Base-by-base conservation (phyloP, 176 grass and related monocot genomes). In the Pontederia crassipes region DNA sequence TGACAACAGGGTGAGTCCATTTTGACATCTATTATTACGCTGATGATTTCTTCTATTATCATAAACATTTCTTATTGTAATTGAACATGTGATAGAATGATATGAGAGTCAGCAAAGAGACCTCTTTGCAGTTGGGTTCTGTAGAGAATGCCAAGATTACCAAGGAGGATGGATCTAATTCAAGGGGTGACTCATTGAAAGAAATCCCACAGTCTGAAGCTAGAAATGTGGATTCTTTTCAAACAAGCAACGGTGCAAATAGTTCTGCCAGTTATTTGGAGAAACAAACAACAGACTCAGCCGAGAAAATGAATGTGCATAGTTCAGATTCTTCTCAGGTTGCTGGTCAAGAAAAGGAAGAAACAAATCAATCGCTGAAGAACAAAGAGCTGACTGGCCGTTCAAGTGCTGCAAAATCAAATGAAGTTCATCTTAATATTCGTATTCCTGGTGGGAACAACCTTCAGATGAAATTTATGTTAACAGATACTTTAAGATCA, bases 391-490 rank as follows among this genome's bases (percentile, higher is more conserved):
- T n/a, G 40, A 72, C 27, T 54, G 26, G 4, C 46, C 0, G 35
- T 49, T 62, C 58, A 49, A 65, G 49, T 75, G 50, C 60, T 82
- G 64, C 74, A 55, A 92, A 75, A 49, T 87, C 68, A 64, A 69
- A 83, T 68, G 79, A 92, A 58, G 71, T 92, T 66, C 73, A 88
- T 59, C 71, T 98, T 65, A 87, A 76, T 45, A 81, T 98, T 75
- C 87, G 79, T 17, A 88, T 92, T 68, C 87, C 84, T 57, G 78
- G 70, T 81, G 93, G 93, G 66, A 79, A 58, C 75, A 92, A 77
- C 67, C 68, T 92, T 58, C 79, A 92, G 74, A 88, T 75, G 55
- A 98, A 98, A 78, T 57, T 88, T 68, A 84, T 71, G 58, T 81
- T 83, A 61, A 58, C 73, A 62, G 81, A 88, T 74, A 49, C 72